These are phyloP conservation scores for Ascochyta rabiei DNA, from an alignment of 2,329 filamentous ascomycete genomes.

Conservation along the genomic window DNA sequence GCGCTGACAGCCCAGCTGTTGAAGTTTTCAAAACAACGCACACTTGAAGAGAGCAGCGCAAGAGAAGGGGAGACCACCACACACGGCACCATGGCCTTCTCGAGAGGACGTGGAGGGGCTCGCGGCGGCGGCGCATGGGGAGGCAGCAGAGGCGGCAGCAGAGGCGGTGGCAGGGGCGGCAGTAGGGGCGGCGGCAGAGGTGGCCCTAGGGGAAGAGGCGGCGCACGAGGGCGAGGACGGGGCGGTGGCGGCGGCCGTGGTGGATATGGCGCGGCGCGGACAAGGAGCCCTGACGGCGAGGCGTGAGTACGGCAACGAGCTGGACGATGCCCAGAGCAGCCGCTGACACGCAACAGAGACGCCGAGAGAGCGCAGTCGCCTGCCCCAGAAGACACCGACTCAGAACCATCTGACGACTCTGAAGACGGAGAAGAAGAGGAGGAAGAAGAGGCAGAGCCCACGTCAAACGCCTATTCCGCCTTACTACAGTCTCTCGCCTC, in stretches of 20 bases:
- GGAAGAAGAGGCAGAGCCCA: slow-evolving; percentile 32
- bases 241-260: slow-evolving; percentile 37
- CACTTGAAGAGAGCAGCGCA: neutral
- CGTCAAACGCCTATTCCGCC: slow-evolving; percentile 58
- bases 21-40: no score
- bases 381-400: slow-evolving; percentile 28
- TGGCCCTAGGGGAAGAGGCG: slow-evolving; percentile 21
- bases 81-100: slow-evolving; percentile 26
- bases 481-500: slow-evolving; percentile 60
- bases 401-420: slow-evolving; percentile 32
- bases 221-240: slow-evolving; percentile 34
- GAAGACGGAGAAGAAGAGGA: slow-evolving; percentile 38
- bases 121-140: slow-evolving; percentile 19
- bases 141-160: slow-evolving; percentile 29
- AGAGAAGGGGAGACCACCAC: neutral
- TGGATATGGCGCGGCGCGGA: slow-evolving; percentile 36
- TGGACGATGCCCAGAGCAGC: neutral
- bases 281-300: slow-evolving; percentile 37
- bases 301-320: slow-evolving; percentile 35
- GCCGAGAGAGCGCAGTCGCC: slow-evolving; percentile 25
- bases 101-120: slow-evolving; percentile 14
- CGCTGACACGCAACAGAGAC: slow-evolving; percentile 26
- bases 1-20: no score
- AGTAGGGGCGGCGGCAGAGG: slow-evolving; percentile 22
- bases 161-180: slow-evolving; percentile 24